Evolutionary conservation across 768 basidiomycete genomes (phyloP), one percentile per base, ranked within the genome.

Genomic region (Lactifluus volemus): DNA sequence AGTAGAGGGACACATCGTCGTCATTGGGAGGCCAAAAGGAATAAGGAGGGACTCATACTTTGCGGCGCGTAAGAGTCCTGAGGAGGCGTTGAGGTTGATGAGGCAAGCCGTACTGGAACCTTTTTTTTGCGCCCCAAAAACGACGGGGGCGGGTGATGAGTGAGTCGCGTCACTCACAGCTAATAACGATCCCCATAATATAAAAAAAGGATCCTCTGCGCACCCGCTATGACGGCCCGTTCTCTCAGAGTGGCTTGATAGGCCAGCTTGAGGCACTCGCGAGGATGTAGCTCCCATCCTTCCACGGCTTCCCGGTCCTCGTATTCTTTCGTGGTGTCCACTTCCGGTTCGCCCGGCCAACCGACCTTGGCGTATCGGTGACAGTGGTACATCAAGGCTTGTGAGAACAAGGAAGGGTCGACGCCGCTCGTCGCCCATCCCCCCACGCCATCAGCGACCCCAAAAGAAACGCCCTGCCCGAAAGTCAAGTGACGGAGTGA

Each of bases 361-460:
- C 86, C 86, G 63, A 77, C 80, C 63, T 79, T 79, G 11, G 85
- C 82, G 69, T 86, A 88, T 49, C 82, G 80, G 70, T 87, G 82
- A 2, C 89, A 84, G 72, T 89, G 85, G 72, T 86, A 94, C 89
- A 95, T 93, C 53, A 98, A 76, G 0, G 90, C 83, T 73, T 97
- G 94, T 1, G 92, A 86, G 75, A 95, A 98, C 49, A 95, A 75
- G 0, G 92, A 86, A 1, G 92, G 92, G 73, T 97, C 92, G 55
- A 91, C 81, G 15, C 91, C 88, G 30, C 82, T 81, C 41, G 86
- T 82, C 51, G 83, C 80, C 95, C 95, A 98, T 19, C 94, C 93
- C 2, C 93, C 93, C 4, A 97, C 93, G 19, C 94, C 94, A 67
- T 98, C 94, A 42, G 93, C 90, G 5, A 97, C 82, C 41, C 91